Base-by-base conservation (phyloP, 371 early-diverging fungal genomes). In the Globomyces sp. region DNA sequence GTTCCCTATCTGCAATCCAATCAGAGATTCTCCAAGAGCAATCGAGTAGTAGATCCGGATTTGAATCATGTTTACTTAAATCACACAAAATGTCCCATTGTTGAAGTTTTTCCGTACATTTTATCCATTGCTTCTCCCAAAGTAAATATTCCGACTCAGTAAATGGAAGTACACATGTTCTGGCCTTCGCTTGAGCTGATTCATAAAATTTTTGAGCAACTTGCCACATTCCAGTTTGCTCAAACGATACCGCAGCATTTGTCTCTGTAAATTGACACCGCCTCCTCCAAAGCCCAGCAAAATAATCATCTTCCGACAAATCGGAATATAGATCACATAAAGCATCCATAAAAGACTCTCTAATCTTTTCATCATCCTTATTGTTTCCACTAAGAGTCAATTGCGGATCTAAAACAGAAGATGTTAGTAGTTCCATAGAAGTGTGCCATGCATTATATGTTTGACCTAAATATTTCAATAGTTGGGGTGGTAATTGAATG, bases 81-180 rank as follows among this genome's bases (percentile, higher is more conserved):
- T 99, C 99, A 1, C 87, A 82, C 57, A 98, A 78, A 58, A 98
- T 86, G 67, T 99, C 99, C 99, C 99, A 99, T 71, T 95, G 96
- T 78, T 99, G 99, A 45, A 99, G 77, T 58, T 91, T 87, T 70
- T 95, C 86, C 0, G 98, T 90, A 66, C 95, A 93, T 11, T 77
- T 74, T 34, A 98, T 87, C 90, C 99, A 99, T 69, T 94, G 94
- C 57, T 96, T 91, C 77, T 99, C 98, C 99, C 99, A 99, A 4
- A 98, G 75, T 58, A 86, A 85, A 70, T 95, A 99, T 73, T 99
- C 99, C 1, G 94, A 85, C 74, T 99, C 99, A n/a, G 92, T 88
- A 71, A 95, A 96, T 1, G 94, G 91, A 53, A 96, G 73, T 1
- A 86, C 85, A 0, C 94, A 93, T 2, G 88, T 89, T 4, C 95